Percentiles rank a stretch among this genome's conserved stretches.
These are phyloP conservation scores for Tephrocybe sp. DNA, from an alignment of 768 basidiomycete genomes.

Conservation along the genomic window DNA sequence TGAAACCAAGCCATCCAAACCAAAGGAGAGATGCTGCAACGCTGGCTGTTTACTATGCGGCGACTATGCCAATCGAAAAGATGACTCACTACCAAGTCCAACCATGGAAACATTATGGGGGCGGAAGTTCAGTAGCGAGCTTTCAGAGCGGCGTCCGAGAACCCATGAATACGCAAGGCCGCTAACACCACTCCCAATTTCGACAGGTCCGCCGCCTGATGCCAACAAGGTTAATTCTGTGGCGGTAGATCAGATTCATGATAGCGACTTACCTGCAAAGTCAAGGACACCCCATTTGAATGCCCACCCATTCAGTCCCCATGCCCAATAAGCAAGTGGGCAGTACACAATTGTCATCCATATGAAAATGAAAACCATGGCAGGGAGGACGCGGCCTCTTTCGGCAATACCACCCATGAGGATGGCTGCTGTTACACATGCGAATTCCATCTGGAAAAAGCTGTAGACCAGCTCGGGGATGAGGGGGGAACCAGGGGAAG, in stretches of 20 bases:
- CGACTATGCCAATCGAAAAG: neutral
- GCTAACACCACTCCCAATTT: conserved; percentile 81
- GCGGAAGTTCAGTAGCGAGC: conserved; percentile 73
- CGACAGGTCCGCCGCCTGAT: conserved; percentile 80
- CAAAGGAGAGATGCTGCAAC: conserved; percentile 66
- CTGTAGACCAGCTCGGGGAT: conserved; percentile 82
- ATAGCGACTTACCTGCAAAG: conserved; percentile 63
- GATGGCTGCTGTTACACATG: conserved; percentile 76
- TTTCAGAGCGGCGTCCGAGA: conserved; percentile 75
- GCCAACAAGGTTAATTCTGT: conserved; percentile 1
- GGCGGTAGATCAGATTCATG: neutral
- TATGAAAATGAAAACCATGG: conserved; percentile 75
- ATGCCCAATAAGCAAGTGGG: conserved; percentile 83
- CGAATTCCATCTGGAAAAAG: conserved; percentile 88
- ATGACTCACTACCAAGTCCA: conserved; percentile 61
- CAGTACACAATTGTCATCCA: conserved; percentile 91
- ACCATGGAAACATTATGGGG: conserved; percentile 88
- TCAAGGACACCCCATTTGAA: conserved; percentile 83
- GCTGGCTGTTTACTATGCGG: neutral
- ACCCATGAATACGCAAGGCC: conserved; percentile 87
- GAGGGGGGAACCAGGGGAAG: conserved; percentile 76
- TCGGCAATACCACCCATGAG: conserved; percentile 82
- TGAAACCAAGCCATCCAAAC: conserved; percentile 91
- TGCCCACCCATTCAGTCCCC: conserved; percentile 81
- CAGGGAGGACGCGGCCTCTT: conserved; percentile 79